Conservation (phyloP, 352 stramenopile species). For the Elongisporangium anandrum region DNA sequence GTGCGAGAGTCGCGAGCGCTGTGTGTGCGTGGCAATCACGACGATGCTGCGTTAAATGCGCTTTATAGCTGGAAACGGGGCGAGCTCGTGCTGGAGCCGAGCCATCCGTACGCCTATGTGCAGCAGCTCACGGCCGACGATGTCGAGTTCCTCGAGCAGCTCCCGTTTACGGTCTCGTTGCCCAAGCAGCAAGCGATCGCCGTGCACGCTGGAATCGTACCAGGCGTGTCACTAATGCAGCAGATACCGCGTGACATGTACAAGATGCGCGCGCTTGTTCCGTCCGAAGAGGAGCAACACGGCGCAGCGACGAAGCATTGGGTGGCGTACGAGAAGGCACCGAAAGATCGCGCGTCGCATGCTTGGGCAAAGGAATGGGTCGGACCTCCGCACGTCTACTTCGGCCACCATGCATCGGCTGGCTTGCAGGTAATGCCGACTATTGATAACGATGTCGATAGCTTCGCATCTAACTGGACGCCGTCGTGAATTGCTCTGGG, state of each 20-base stretch:
- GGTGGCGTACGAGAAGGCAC: conserved; percentile 24
- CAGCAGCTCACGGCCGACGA: conserved; percentile 47
- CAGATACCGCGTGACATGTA: conserved; percentile 89
- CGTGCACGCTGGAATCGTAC: conserved; percentile 72
- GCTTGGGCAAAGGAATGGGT: conserved; percentile 80
- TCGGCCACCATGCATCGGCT: conserved; percentile 88
- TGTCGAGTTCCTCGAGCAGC: conserved; percentile 60
- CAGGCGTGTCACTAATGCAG: conserved; percentile 55
- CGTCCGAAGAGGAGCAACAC: neutral
- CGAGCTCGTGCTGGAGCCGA: conserved; percentile 6
- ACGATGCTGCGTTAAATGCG: conserved; percentile 61
- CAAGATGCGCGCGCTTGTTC: conserved; percentile 73
- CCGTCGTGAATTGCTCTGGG: neutral
- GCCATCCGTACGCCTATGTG: conserved; percentile 67
- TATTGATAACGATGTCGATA: too few relatives aligned
- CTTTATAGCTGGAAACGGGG: conserved; percentile 45
- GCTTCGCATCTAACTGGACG: neutral
- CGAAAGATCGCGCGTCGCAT: conserved; percentile 12
- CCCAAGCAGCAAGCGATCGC: conserved; percentile 53
- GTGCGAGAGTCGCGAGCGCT: conserved; percentile 43
- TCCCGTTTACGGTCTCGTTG: conserved; percentile 75
- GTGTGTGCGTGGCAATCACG: conserved; percentile 77
- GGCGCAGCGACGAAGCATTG: conserved; percentile 24
- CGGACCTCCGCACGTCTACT: conserved; percentile 82
- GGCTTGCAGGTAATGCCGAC: conserved; percentile 85